Evolutionary conservation across 2,329 filamentous ascomycete species (phyloP), one percentile per base, ranked within the genome.

Genomic region (Sporothrix mexicana): DNA sequence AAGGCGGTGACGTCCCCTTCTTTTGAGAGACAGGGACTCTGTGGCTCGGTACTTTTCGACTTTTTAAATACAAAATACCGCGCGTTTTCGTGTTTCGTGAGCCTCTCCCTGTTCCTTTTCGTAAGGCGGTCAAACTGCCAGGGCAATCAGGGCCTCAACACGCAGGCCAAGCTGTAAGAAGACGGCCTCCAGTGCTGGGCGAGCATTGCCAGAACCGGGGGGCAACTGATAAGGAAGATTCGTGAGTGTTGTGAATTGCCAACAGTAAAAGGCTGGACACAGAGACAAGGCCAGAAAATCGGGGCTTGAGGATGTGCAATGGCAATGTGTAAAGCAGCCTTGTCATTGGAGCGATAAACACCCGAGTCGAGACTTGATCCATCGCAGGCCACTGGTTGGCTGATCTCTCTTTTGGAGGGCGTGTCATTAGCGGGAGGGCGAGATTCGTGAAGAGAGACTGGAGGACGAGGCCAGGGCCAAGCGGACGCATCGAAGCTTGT

Each of bases 401-500:
- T 66, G 47, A 43, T 71, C 20, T 30, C 7, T 45, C 53, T 36
- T 36, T 36, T n/a, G 17, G 5, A 8, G 51, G 51, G 57, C 13
- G 69, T 57, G 69, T 25, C 9, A 15, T 61, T 57, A 59, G 53
- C n/a, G n/a, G n/a, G n/a, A 51, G 49, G 15, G 47, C 20, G 41
- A 20, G 49, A 20, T 23, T 45, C 25, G 51, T 23, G 51, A 20
- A 10, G 45, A 45, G 30, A 6, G 20, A n/a, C n/a, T n/a, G n/a
- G n/a, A 71, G 25, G 47, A 20, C 59, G 36, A 55, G 41, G 41
- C 68, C 25, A 36, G 72, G 23, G 36, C 12, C 47, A 41, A 49
- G 45, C 70, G 67, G 61, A 69, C 25, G 62, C 69, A 72, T 53
- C 43, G 72, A 74, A 73, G 73, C 69, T 72, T 73, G 66, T 68